phyloP scores from a whole-genome alignment of 2,329 filamentous ascomycete genomes.

The Juglanconis oblonga region DNA sequence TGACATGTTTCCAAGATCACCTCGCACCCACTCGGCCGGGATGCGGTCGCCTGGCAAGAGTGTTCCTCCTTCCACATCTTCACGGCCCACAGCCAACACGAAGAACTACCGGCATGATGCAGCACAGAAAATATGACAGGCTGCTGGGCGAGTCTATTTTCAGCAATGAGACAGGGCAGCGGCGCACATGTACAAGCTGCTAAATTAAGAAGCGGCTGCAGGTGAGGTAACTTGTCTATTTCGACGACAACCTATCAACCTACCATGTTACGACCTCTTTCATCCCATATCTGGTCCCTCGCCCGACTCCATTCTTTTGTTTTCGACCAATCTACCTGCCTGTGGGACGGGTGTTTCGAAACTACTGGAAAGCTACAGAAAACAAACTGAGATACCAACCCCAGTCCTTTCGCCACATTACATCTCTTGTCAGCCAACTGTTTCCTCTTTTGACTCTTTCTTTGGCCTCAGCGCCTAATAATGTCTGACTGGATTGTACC shows the following conservation, averaged over 20 bases:
- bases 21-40: background rate
- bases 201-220: slow-evolving; percentile 20
- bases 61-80: background rate
- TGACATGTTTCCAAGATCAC: slow-evolving; percentile 5
- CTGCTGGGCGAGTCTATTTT: background rate
- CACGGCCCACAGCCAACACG: background rate
- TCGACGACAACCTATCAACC: slow-evolving; percentile 18
- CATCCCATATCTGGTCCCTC: slow-evolving; percentile 1
- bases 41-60: background rate
- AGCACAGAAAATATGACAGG: background rate
- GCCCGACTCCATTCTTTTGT: background rate
- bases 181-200: slow-evolving; percentile 1
- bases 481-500: background rate
- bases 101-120: slow-evolving; percentile 10
- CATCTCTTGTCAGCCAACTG: background rate
- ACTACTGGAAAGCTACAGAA: background rate
- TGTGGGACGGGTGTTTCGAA: background rate
- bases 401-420: background rate
- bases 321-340: background rate
- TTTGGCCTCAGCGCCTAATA: slow-evolving; percentile 8
- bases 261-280: background rate
- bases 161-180: background rate
- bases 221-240: slow-evolving; percentile 19
- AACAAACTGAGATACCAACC: background rate
- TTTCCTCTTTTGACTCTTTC: background rate